Conservation (phyloP, 257 asterid species). For the Lycium barbarum region DNA sequence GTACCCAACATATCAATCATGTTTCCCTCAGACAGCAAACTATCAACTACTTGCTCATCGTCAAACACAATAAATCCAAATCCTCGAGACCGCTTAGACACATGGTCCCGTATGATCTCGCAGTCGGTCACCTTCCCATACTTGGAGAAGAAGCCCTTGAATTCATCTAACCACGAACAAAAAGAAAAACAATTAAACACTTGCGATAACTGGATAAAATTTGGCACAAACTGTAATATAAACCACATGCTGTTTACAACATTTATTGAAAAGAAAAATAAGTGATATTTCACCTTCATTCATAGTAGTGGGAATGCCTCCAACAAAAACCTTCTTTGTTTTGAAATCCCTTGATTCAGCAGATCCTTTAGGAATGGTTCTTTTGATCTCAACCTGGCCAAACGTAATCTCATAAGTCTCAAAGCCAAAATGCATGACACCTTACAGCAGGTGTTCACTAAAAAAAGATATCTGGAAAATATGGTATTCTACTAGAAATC, state of each 20-base stretch:
- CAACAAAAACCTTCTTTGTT: constrained; percentile 87
- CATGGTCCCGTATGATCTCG: constrained; percentile 87
- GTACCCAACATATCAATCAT: constrained; percentile 94
- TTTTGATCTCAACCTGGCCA: constrained; percentile 87
- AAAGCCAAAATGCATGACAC: not conserved
- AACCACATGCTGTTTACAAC: not conserved
- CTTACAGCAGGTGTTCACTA: not conserved
- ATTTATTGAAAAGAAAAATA: not conserved
- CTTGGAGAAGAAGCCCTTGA: constrained; percentile 82
- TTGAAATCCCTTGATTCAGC: constrained; percentile 86
- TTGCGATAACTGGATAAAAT: not conserved
- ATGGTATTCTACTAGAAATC: not conserved
- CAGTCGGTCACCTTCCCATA: constrained; percentile 85
- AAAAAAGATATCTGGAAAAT: not conserved
- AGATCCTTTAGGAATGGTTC: constrained; percentile 91
- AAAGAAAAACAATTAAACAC: not conserved
- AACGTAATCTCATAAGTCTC: not conserved
- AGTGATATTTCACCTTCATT: constrained; percentile 60
- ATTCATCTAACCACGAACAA: constrained; percentile 54
- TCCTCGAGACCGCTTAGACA: constrained; percentile 88
- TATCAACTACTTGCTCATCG: constrained; percentile 79
- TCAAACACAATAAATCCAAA: constrained; percentile 91
- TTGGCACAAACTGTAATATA: not conserved
- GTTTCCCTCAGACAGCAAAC: constrained; percentile 68
- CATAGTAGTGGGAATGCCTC: constrained; percentile 84